Evolutionary conservation across 352 stramenopile genomes (phyloP), one percentile per base, ranked within the genome.

Genomic region (Blastocystis sp.): DNA sequence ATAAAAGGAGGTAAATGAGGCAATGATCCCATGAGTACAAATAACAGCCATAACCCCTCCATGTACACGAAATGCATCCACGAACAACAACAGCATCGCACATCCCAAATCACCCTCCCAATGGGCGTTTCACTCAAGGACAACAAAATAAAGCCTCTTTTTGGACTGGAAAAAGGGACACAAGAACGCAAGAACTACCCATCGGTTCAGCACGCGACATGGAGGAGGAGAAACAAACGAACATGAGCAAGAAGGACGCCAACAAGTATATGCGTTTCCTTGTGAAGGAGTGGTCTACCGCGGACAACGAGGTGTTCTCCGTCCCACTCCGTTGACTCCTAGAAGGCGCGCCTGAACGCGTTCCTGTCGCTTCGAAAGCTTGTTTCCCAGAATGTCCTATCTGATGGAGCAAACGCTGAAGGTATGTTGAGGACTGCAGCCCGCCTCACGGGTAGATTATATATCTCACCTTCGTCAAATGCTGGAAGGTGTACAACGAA

Each of bases 231-330:
- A 38, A 81, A 23, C 14, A 23, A 1, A 81, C 62, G 4, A 41
- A 64, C 1, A 81, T 81, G 71, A 40, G 19, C 34, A 87, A 87
- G 62, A 87, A 87, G 77, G 77, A 87, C 40, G 77, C 77, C 7
- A 77, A 45, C 4, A 87, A 87, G 43, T 74, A 74, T 52, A 41
- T 87, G 28, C n/a, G 48, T 77, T 74, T 87, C 77, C 52, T 87
- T 10, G 60, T 87, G 5, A 74, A 87, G 34, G 62, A 87, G 45
- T 87, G 77, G 77, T 64, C 60, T 40, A 66, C 10, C 7, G 34
- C 62, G 11, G 77, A 87, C 43, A 62, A 87, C 45, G 34, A 76
- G 48, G 65, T 77, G 11, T 23, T 17, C 21, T 45, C 4, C 9
- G 9, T 34, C 10, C 43, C 61, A 11, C 19, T 40, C 1, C n/a